phyloP scores from a whole-genome alignment of 208 protist genomes.

The Leptomonas pyrrhocoris region DNA sequence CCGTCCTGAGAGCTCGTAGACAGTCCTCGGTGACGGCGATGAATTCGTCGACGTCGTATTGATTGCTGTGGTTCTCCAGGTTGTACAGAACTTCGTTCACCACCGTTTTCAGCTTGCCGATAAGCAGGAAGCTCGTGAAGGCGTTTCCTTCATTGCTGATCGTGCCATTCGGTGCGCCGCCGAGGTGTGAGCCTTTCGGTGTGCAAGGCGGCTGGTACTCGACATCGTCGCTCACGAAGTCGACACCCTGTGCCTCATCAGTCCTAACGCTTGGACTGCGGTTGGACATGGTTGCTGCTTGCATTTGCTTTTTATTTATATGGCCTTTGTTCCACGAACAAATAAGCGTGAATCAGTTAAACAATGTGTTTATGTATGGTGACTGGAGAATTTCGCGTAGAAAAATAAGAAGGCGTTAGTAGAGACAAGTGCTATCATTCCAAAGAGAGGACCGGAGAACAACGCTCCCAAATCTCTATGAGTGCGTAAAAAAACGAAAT shows the following conservation, averaged over 20 bases:
- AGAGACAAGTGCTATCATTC: no score
- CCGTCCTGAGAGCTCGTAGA: conserved; percentile 56
- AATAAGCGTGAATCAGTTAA: no score
- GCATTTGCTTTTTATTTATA: neutral
- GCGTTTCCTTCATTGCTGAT: conserved; percentile 16
- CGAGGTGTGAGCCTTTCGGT: conserved; percentile 5
- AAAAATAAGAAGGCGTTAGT: no score
- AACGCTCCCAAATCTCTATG: no score
- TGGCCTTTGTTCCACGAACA: neutral
- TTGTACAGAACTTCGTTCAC: conserved; percentile 66
- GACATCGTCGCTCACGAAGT: conserved; percentile 3
- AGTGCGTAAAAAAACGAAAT: no score
- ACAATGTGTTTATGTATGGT: no score
- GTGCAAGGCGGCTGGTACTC: conserved; percentile 19
- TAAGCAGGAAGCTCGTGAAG: conserved; percentile 42
- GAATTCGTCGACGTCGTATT: conserved; percentile 66
- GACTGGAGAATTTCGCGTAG: no score
- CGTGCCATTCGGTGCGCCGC: neutral
- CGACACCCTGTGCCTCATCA: neutral
- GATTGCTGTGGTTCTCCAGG: conserved; percentile 48
- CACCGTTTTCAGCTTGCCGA: conserved; percentile 63
- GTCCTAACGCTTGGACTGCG: conserved; percentile 2
- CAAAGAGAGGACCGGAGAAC: no score
- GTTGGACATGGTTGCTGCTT: neutral
- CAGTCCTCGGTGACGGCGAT: conserved; percentile 73